Evolutionary conservation across 2,329 filamentous ascomycete genomes (phyloP).

Genomic region (Chalara sp.): DNA sequence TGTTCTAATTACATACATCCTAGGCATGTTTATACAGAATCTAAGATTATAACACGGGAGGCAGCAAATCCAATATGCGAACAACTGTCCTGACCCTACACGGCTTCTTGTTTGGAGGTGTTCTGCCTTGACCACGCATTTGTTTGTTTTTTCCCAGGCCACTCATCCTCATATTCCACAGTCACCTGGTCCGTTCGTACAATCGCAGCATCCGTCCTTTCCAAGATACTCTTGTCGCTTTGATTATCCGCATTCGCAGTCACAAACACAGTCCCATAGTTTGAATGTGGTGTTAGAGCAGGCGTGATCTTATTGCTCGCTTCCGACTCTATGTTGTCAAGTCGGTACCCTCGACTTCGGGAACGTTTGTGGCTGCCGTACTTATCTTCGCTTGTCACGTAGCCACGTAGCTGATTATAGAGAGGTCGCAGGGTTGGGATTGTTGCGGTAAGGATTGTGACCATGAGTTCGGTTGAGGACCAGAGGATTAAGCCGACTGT

Average conservation of each 20-base stretch:
- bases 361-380: neutral
- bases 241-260: neutral
- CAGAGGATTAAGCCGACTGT: conserved; percentile 37
- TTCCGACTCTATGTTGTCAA: neutral
- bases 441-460: conserved; percentile 26
- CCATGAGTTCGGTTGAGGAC: conserved; percentile 31
- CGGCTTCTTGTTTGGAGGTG: neutral
- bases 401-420: conserved; percentile 5
- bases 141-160: neutral
- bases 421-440: conserved; percentile 24
- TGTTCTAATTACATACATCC: too few relatives aligned
- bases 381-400: neutral
- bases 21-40: too few relatives aligned
- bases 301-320: neutral
- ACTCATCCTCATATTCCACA: neutral
- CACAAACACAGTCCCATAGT: neutral
- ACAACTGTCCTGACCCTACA: neutral
- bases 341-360: neutral
- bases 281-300: neutral
- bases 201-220: neutral
- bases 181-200: neutral
- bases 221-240: neutral
- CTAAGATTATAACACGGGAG: too few relatives aligned
- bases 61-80: too few relatives aligned
- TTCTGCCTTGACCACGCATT: neutral